A percentile compares a stretch with the other conserved stretches of the same genome.
phyloP scores from a whole-genome alignment of 805 yeast species.

The Starmerella kuoi region DNA sequence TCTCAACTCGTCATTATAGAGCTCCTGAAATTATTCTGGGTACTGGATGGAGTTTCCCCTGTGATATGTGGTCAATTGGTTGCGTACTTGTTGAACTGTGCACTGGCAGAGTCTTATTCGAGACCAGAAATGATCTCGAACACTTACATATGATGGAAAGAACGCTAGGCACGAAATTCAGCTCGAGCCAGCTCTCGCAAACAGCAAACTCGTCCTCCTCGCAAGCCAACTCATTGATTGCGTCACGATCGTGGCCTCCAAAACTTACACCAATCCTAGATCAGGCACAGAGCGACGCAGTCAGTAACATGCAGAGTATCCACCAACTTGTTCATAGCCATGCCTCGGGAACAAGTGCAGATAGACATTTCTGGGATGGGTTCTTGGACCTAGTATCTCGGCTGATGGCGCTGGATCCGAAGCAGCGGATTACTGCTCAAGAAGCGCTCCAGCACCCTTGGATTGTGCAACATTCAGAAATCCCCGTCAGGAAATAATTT shows the following conservation, averaged over 20 bases:
- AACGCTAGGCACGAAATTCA: slow-evolving; percentile 43
- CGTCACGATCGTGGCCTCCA: slow-evolving; percentile 5
- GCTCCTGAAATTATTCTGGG: slow-evolving; percentile 95
- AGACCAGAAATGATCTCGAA: slow-evolving; percentile 87
- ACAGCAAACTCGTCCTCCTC: slow-evolving; percentile 18
- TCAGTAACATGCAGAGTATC: slow-evolving; percentile 15
- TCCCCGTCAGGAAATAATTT: too few relatives aligned
- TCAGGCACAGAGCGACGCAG: slow-evolving; percentile 8
- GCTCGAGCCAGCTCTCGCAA: slow-evolving; percentile 20
- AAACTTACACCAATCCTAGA: slow-evolving; percentile 16
- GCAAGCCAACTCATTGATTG: slow-evolving; percentile 11
- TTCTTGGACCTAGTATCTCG: slow-evolving; percentile 57
- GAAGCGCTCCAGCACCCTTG: slow-evolving; percentile 75
- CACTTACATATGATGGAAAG: slow-evolving; percentile 93
- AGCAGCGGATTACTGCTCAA: slow-evolving; percentile 57
- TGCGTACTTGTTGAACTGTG: slow-evolving; percentile 83
- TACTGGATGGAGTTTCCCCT: slow-evolving; percentile 92
- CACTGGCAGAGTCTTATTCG: slow-evolving; percentile 88
- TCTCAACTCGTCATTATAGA: slow-evolving; percentile 89
- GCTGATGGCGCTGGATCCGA: slow-evolving; percentile 61
- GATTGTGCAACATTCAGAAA: slow-evolving; percentile 36
- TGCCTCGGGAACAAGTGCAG: slow-evolving; percentile 19
- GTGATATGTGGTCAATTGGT: slow-evolving; percentile 95
- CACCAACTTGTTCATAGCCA: slow-evolving; percentile 14
- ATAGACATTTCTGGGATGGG: slow-evolving; percentile 70